phyloP scores from a whole-genome alignment of 2,329 filamentous ascomycete genomes.

The Aspergillus fructus region DNA sequence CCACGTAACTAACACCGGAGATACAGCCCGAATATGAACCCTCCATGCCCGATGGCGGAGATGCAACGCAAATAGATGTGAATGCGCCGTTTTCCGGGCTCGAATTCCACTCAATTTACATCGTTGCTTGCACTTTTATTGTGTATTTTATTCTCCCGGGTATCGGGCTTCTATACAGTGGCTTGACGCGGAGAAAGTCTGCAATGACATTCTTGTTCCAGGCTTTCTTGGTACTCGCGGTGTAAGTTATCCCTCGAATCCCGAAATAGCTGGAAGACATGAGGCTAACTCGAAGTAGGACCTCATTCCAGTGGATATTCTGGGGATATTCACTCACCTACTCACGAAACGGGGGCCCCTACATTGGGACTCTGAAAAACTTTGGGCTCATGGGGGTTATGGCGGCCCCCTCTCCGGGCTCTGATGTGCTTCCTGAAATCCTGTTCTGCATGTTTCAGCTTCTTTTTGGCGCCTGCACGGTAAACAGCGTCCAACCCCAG shows the following conservation, averaged over 20 bases:
- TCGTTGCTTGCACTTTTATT: conserved; percentile 57
- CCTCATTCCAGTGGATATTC: conserved; percentile 58
- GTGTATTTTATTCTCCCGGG: conserved; percentile 68
- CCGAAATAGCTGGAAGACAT: neutral
- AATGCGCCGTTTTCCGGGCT: conserved; percentile 59
- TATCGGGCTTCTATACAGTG: conserved; percentile 65
- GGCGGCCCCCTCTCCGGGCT: conserved; percentile 60
- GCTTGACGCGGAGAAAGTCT: conserved; percentile 62
- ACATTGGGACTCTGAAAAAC: conserved; percentile 63
- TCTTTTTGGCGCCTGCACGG: conserved; percentile 56
- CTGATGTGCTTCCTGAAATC: conserved; percentile 60
- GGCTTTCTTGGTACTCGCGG: conserved; percentile 57
- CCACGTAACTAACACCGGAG: neutral
- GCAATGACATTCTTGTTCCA: conserved; percentile 64
- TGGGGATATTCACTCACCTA: conserved; percentile 66
- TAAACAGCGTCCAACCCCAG: conserved; percentile 3
- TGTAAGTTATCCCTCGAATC: conserved; percentile 34
- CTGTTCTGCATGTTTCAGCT: conserved; percentile 67
- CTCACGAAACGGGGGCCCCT: conserved; percentile 58
- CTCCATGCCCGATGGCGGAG: conserved; percentile 53
- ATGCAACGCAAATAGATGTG: conserved; percentile 54
- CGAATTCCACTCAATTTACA: conserved; percentile 63
- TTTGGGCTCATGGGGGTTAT: conserved; percentile 63
- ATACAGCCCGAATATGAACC: conserved; percentile 35
- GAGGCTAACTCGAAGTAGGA: conserved; percentile 20